Base-by-base conservation (phyloP, 2,329 filamentous ascomycete genomes). In the Pyrenophora seminiperda region DNA sequence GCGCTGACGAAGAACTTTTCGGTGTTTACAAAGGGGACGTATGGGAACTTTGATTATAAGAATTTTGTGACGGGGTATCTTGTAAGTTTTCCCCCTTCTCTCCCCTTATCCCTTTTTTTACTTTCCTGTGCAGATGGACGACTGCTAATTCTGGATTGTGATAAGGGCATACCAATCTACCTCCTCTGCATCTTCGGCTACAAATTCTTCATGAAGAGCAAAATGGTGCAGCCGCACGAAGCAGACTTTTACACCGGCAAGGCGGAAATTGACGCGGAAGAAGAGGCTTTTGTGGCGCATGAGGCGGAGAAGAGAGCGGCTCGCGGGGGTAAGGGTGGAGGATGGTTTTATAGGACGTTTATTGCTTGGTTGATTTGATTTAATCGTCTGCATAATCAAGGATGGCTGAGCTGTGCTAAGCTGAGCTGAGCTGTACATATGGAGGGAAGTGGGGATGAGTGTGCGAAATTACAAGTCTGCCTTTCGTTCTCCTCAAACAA, bases 1-100 rank as follows among this genome's bases (percentile, higher is more conserved):
- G 83, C 87, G 1, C 68, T 95, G 42, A 93, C 90, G 66, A 95
- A 94, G 81, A 92, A 91, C 79, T 94, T 85, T 73, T 79, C 83
- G 47, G 86, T 88, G 51, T 94, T 94, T 72, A 78, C 83, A 2
- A 22, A 73, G 70, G 50, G 72, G n/a, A 38, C 37, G 6, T 77
- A 79, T 48, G 79, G 79, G 44, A 77, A 77, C 41, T 89, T 89
- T 58, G 83, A 88, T 71, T 88, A 88, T 78, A 85, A 88, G 77
- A 86, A 82, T 63, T 91, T 92, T 73, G 83, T 92, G 71, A 90
- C 87, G 0, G 87, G 86, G 19, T 91, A 91, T 71, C 58, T 65
- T n/a, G 63, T 66, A 62, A 53, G 61, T 51, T 15, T 4, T 2
- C 3, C 54, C 14, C 7, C 2, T 3, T n/a, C 2, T 3, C n/a